These are phyloP conservation scores for Xylaria sp. DNA, from an alignment of 495 filamentous ascomycete genomes.

Conservation along the genomic window DNA sequence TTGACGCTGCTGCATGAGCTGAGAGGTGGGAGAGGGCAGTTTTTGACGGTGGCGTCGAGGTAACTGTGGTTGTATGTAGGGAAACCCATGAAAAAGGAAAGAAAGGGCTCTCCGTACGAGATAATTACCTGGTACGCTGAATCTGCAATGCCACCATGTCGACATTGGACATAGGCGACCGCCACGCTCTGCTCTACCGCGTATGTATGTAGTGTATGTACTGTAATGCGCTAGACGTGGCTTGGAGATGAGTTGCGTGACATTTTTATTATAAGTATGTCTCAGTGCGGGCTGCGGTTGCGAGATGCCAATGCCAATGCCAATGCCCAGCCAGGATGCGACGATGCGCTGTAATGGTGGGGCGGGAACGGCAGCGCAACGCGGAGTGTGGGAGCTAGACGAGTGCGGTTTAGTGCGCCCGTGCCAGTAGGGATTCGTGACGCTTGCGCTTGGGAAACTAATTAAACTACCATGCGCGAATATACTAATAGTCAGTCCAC, in stretches of 20 bases:
- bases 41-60: slow-evolving; percentile 7
- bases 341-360: slow-evolving; percentile 24
- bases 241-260: background rate
- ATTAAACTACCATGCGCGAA: slow-evolving; percentile 21
- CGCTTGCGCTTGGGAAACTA: background rate
- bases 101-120: background rate
- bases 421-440: background rate
- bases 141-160: slow-evolving; percentile 1
- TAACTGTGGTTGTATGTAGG: background rate
- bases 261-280: background rate
- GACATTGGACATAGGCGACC: slow-evolving; percentile 3
- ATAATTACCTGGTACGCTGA: background rate
- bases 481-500: slow-evolving; percentile 12
- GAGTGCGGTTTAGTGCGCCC: background rate
- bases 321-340: slow-evolving; percentile 13
- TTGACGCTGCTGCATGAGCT: background rate
- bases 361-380: slow-evolving; percentile 25
- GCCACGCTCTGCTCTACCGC: too few species aligned
- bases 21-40: background rate
- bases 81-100: background rate
- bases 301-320: too few species aligned
- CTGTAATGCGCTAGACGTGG: background rate
- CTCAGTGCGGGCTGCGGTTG: background rate
- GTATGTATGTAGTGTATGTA: too few species aligned
- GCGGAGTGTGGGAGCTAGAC: slow-evolving; percentile 24